Evolutionary conservation across 306 rosid species (phyloP).

Genomic region (Begonia loranthoides): DNA sequence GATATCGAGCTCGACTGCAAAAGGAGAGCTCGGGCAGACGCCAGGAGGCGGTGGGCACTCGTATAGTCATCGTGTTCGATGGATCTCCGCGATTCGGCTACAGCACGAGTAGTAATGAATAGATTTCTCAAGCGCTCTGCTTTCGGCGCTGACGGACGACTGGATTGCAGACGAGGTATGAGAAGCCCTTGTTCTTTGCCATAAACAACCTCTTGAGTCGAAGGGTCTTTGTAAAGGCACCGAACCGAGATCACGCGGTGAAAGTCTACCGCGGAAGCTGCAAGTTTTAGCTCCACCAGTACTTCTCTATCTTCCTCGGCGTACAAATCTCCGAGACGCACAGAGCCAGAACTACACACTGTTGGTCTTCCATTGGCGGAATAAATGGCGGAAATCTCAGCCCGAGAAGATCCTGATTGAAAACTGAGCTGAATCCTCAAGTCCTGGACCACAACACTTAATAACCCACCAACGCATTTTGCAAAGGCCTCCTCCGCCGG

Average conservation of each 20-base stretch:
- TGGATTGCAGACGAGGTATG: slow-evolving; percentile 20
- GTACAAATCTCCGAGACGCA: slow-evolving; percentile 15
- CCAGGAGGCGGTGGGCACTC: slow-evolving; percentile 48
- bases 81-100: slow-evolving; percentile 43
- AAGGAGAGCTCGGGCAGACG: slow-evolving; percentile 44
- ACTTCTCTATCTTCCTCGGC: slow-evolving; percentile 20
- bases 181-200: slow-evolving; percentile 37
- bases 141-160: slow-evolving; percentile 10
- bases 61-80: slow-evolving; percentile 29
- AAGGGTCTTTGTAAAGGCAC: slow-evolving; percentile 53
- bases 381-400: slow-evolving; percentile 9
- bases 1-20: slow-evolving; percentile 25
- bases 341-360: slow-evolving; percentile 11
- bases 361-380: slow-evolving; percentile 9
- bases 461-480: slow-evolving; percentile 21
- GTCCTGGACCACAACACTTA: slow-evolving; percentile 27
- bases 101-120: slow-evolving; percentile 49
- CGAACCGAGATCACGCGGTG: slow-evolving; percentile 51
- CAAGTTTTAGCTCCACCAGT: slow-evolving; percentile 13
- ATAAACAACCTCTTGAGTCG: slow-evolving; percentile 41
- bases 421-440: slow-evolving; percentile 16
- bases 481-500: slow-evolving; percentile 22
- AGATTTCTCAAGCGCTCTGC: slow-evolving; percentile 34
- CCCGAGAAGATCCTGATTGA: slow-evolving; percentile 3
- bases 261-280: slow-evolving; percentile 14